phyloP scores from a whole-genome alignment of 2,329 filamentous ascomycete genomes.

The Xylariaceae sp. region DNA sequence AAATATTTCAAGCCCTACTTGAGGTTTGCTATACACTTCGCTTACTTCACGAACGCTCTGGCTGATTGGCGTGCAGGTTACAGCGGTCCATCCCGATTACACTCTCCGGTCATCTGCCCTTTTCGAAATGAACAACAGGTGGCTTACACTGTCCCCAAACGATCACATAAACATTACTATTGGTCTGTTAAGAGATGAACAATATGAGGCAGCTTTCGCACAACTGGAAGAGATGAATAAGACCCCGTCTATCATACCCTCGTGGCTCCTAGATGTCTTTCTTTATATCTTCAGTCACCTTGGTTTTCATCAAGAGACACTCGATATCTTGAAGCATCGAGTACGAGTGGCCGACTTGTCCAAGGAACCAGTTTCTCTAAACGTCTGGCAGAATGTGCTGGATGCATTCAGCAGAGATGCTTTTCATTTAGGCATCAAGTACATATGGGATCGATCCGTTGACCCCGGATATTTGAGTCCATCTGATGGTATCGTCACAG shows the following conservation, averaged over 20 bases:
- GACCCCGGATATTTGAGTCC: slow-evolving; percentile 52
- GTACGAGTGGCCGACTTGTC: slow-evolving; percentile 23
- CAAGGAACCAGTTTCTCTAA: slow-evolving; percentile 16
- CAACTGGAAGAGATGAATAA: slow-evolving; percentile 64
- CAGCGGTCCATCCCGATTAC: slow-evolving; percentile 85
- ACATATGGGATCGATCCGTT: slow-evolving; percentile 69
- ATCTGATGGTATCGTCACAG: slow-evolving; percentile 60
- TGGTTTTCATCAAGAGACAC: slow-evolving; percentile 72
- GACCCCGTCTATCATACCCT: slow-evolving; percentile 49
- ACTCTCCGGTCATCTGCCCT: slow-evolving; percentile 68
- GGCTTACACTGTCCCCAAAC: slow-evolving; percentile 59
- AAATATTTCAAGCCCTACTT: slow-evolving; percentile 64
- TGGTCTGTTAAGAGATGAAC: slow-evolving; percentile 73
- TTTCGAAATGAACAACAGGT: slow-evolving; percentile 67
- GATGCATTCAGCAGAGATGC: slow-evolving; percentile 64
- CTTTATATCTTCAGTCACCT: slow-evolving; percentile 68
- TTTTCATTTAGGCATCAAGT: slow-evolving; percentile 60
- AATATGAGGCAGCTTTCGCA: slow-evolving; percentile 75
- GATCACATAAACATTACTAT: slow-evolving; percentile 65
- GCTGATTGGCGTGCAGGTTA: slow-evolving; percentile 39
- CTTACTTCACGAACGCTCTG: background rate
- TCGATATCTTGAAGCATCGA: slow-evolving; percentile 61
- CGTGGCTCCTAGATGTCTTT: slow-evolving; percentile 77
- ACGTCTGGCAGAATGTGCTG: slow-evolving; percentile 64
- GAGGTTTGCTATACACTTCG: slow-evolving; percentile 13